Evolutionary conservation across 2,329 filamentous ascomycete genomes (phyloP).

Genomic region (Hypocrella siamensis): DNA sequence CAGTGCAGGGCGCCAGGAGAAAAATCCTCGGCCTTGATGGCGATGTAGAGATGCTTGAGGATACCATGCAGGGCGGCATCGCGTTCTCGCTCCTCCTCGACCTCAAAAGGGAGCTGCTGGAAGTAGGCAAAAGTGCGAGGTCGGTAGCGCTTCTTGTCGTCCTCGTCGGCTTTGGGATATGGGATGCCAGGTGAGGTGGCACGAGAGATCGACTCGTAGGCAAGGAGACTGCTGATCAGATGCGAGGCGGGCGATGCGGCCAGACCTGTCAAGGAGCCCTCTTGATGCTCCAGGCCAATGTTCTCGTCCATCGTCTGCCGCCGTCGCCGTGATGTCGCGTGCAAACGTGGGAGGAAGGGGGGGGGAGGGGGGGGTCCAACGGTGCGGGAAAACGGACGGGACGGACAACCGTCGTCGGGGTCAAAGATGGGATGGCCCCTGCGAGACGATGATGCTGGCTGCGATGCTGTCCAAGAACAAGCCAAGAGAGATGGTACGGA

Average conservation of each 20-base stretch:
- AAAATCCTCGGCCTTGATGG: slow-evolving; percentile 86
- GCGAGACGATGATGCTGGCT: no score
- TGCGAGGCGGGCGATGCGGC: slow-evolving; percentile 16
- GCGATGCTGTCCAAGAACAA: no score
- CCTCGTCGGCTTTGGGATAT: slow-evolving; percentile 31
- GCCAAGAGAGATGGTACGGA: no score
- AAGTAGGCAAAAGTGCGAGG: slow-evolving; percentile 91
- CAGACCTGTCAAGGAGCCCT: slow-evolving; percentile 14
- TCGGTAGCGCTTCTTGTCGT: slow-evolving; percentile 52
- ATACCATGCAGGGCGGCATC: slow-evolving; percentile 73
- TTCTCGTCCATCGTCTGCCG: slow-evolving; percentile 21
- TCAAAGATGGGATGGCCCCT: no score
- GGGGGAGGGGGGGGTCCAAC: no score
- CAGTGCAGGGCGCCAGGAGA: slow-evolving; percentile 86
- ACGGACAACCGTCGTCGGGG: no score
- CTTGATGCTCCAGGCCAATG: slow-evolving; percentile 16
- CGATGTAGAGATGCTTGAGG: slow-evolving; percentile 83
- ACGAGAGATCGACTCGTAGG: slow-evolving; percentile 60
- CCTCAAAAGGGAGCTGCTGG: slow-evolving; percentile 71
- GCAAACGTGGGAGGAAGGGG: slow-evolving; percentile 1
- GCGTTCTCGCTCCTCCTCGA: slow-evolving; percentile 66
- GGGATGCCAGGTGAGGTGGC: slow-evolving; percentile 68
- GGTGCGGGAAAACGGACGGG: no score
- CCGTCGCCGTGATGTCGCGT: background rate
- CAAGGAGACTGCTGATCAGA: slow-evolving; percentile 21